Evolutionary conservation across 2,329 filamentous ascomycete species (phyloP), one percentile per base, ranked within the genome.

Genomic region (Ophiostoma sp.): DNA sequence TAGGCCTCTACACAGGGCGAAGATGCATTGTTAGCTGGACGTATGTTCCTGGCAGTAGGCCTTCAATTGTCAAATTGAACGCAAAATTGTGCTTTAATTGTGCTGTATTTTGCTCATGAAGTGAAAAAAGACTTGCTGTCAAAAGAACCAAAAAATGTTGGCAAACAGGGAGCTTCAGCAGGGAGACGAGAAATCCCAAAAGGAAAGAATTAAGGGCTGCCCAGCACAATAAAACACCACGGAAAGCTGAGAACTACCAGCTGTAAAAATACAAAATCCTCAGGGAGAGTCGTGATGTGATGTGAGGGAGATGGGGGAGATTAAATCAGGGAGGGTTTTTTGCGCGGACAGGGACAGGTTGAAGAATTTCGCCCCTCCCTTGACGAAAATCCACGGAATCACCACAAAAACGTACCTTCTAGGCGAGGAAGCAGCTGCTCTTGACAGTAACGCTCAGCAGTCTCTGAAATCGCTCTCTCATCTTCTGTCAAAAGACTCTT

Each of bases 381-480:
- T 61, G 22, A 52, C 3, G 50, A 2, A 55, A 28, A 12, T 19
- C 19, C 15, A 19, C 15, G 11, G 31, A 57, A 17, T 48, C 17
- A 33, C 2, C 19, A 36, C 2, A 48, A 36, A n/a, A 59, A 75
- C 88, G 77, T 86, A 97, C 95, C 91, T 74, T 98, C 86, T 69
- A 99, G 92, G 76, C 95, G 87, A 69, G 96, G 96, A 57, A 93
- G 85, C 84, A 99, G 86, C 74, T 89, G 89, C 81, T 98, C 95
- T 82, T 98, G 95, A 81, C 95, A 98, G 80, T 98, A 99, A 75
- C 93, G 89, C 82, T 97, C 93, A 45, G 95, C 95, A 6, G 94
- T 97, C 78, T 98, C 94, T 57, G 92, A 87, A 77, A 99, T 95
- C 17, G 95, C 94, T 76, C 93, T 81, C 82, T 99, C 96, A 74